Conservation (phyloP, 2,329 filamentous ascomycete species). For the Claviceps pazoutovae region DNA sequence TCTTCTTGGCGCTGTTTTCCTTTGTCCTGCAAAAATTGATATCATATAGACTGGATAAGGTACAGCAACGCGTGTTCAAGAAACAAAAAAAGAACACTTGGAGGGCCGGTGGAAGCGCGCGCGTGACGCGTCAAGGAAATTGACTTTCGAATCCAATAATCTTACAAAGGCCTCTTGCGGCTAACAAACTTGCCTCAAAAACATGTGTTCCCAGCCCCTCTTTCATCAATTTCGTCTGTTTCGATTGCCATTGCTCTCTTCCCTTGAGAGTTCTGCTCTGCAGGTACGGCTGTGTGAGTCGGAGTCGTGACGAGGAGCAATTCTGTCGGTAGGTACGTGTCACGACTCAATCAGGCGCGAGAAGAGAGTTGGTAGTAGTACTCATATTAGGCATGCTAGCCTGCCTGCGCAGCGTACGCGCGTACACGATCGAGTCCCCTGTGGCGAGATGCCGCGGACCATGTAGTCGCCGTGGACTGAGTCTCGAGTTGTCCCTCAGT, state of each 20-base stretch:
- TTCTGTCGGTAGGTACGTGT: too few relatives aligned
- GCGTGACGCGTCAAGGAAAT: too few relatives aligned
- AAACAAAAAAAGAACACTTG: background rate
- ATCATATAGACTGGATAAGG: slow-evolving; percentile 1
- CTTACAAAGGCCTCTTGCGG: background rate
- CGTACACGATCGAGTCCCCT: background rate
- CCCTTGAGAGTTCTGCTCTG: too few relatives aligned
- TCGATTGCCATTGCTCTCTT: too few relatives aligned
- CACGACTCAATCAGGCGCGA: too few relatives aligned
- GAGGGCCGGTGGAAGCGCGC: background rate
- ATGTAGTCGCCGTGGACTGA: background rate
- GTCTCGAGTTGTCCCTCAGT: background rate
- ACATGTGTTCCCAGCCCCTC: too few relatives aligned
- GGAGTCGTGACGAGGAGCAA: too few relatives aligned
- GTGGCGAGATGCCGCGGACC: background rate
- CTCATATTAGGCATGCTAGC: slow-evolving; percentile 1
- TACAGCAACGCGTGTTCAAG: background rate
- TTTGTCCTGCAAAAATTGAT: background rate
- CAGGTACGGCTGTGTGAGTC: too few relatives aligned
- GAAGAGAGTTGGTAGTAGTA: too few relatives aligned
- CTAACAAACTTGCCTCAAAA: too few relatives aligned
- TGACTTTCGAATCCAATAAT: too few relatives aligned
- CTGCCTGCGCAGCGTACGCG: background rate
- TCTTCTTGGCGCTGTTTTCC: background rate
- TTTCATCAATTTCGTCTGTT: too few relatives aligned